A percentile compares a stretch with the other conserved stretches of the same genome.
These are phyloP conservation scores for Cyamopsis tetragonoloba DNA, from an alignment of 306 rosid species.

Conservation along the genomic window DNA sequence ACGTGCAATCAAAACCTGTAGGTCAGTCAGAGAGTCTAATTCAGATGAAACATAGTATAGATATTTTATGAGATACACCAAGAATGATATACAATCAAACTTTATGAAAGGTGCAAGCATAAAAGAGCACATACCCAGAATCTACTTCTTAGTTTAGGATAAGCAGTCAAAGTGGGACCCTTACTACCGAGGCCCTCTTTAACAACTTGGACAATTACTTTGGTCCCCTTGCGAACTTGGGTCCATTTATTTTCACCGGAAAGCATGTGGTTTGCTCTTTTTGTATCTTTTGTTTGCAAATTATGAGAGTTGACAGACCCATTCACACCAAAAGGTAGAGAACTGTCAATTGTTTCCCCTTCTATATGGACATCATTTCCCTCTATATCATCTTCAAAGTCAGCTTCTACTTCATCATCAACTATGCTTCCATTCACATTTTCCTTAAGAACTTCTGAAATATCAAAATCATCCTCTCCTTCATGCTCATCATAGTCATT, in stretches of 20 bases:
- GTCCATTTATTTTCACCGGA: constrained; percentile 63
- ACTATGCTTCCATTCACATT: constrained; percentile 51
- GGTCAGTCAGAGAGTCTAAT: constrained; percentile 33
- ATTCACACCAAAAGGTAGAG: constrained; percentile 37
- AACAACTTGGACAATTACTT: constrained; percentile 89
- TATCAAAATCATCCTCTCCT: constrained; percentile 67
- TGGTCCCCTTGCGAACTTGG: constrained; percentile 82
- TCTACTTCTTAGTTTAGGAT: constrained; percentile 86
- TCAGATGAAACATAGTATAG: constrained; percentile 25
- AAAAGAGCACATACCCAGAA: constrained; percentile 71
- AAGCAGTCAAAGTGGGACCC: constrained; percentile 85
- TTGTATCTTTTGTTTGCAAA: constrained; percentile 45
- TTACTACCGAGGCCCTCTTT: constrained; percentile 93
- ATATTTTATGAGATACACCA: constrained; percentile 10
- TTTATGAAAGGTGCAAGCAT: constrained; percentile 6
- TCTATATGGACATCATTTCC: constrained; percentile 51
- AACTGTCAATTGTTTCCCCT: constrained; percentile 37
- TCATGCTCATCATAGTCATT: constrained; percentile 63
- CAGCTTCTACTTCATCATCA: constrained; percentile 60
- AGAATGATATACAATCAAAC: constrained; percentile 11
- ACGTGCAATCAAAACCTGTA: constrained; percentile 70
- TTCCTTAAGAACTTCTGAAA: constrained; percentile 58
- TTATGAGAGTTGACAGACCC: constrained; percentile 47
- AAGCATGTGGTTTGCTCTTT: constrained; percentile 26
- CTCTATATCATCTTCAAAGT: constrained; percentile 62